These are phyloP conservation scores for Colletotrichum horii DNA, from an alignment of 2,329 filamentous ascomycete species.

Conservation along the genomic window DNA sequence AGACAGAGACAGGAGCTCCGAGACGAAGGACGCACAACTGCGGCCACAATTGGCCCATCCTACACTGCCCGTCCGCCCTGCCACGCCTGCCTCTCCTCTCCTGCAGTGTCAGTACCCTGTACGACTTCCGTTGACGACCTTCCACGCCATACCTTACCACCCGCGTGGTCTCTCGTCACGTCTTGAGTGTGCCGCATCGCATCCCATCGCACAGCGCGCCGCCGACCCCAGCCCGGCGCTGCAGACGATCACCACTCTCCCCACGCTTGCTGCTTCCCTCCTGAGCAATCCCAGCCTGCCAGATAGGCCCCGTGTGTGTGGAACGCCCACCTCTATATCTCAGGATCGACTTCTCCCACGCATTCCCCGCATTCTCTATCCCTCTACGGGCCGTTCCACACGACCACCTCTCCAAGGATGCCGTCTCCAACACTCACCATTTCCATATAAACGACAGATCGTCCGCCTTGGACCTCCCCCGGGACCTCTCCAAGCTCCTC, in stretches of 20 bases:
- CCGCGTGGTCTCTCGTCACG: neutral
- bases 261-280: constrained; percentile 12
- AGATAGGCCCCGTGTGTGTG: constrained; percentile 19
- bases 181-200: constrained; percentile 11
- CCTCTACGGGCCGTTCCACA: constrained; percentile 24
- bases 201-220: constrained; percentile 7
- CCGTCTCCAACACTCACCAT: constrained; percentile 21
- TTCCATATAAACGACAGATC: constrained; percentile 22
- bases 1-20: constrained; percentile 25
- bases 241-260: constrained; percentile 14
- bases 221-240: neutral
- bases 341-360: constrained; percentile 15
- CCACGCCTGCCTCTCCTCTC: constrained; percentile 7
- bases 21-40: constrained; percentile 12
- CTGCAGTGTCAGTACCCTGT: constrained; percentile 14
- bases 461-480: constrained; percentile 14
- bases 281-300: constrained; percentile 10
- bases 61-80: constrained; percentile 14
- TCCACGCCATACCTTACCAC: neutral
- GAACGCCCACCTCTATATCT: constrained; percentile 16
- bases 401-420: constrained; percentile 24
- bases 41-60: constrained; percentile 19
- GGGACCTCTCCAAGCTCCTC: constrained; percentile 6
- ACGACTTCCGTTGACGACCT: constrained; percentile 9
- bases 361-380: constrained; percentile 18